Conservation (phyloP, 345 rosid genomes). For the Salix exigua region DNA sequence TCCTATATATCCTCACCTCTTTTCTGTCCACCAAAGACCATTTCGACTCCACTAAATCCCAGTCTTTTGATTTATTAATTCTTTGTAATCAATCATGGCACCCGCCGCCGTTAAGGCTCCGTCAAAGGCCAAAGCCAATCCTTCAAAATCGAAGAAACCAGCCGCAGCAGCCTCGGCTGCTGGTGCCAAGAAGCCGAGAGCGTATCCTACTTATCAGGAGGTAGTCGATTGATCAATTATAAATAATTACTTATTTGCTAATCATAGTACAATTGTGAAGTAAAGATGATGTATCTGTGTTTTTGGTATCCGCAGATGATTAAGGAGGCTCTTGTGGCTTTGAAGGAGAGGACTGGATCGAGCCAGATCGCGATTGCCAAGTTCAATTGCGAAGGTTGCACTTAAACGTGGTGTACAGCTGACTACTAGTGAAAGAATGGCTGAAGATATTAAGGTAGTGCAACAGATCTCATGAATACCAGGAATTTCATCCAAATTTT, state of each 20-base stretch:
- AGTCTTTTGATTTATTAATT: neutral
- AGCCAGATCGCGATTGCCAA: conserved; percentile 24
- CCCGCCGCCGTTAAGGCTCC: neutral
- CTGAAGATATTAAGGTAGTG: conserved; percentile 86
- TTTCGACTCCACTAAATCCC: no score
- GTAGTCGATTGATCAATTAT: neutral
- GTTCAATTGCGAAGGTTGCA: conserved; percentile 78
- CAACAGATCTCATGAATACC: neutral
- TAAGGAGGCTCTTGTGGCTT: conserved; percentile 6
- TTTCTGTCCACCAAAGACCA: neutral
- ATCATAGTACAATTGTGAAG: neutral
- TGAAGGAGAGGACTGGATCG: conserved; percentile 25
- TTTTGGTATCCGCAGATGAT: conserved; percentile 12
- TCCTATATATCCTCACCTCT: neutral
- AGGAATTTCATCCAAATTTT: neutral
- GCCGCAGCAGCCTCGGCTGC: neutral
- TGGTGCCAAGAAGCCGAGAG: conserved; percentile 6
- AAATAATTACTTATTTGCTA: neutral
- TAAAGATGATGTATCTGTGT: neutral
- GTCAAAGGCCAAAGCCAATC: conserved; percentile 3
- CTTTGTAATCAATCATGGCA: neutral
- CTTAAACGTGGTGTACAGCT: conserved; percentile 89
- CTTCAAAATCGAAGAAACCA: conserved; percentile 11
- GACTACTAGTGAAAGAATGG: conserved; percentile 97
- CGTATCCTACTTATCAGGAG: conserved; percentile 22